Base-by-base conservation (phyloP, 139 green algal genomes). In the Monoraphidium neglectum region DNA sequence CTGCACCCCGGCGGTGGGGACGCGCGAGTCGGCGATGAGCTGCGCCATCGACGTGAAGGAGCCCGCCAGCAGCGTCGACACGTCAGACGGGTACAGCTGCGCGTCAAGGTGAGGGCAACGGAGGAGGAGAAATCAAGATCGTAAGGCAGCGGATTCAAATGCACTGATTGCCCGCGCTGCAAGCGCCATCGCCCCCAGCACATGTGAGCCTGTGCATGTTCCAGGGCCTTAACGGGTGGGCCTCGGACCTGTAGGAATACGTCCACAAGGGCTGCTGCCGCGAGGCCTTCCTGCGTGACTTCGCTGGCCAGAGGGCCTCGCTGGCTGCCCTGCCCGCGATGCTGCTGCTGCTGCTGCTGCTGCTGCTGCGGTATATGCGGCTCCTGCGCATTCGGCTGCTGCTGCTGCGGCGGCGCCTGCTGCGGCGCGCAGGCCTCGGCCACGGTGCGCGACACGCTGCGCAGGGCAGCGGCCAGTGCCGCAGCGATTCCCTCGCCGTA, bases 241-340 rank as follows among this genome's bases (percentile, higher is more conserved):
- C n/a, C n/a, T n/a, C 64, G 73, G 24, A 85, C 70, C 76, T 85
- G 83, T 63, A 89, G 68, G 76, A 89, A 81, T 2, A 89, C 84
- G 56, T 89, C 84, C 1, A 80, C 65, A 12, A 89, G 64, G 10
- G 78, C 81, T 38, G 77, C 76, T 30, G 84, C 76, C 8, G 84
- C 79, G 53, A 86, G 72, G 1, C 80, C 84, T 63, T 89, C 84
- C 30, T 82, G 77, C 0, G 84, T 81, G 21, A 72, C 77, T 56
- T 89, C 84, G 12, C 51, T 57, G 4, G 76, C 73, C 51, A 89
- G 72, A 0, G 80, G 35, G 51, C 60, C 57, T 21, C 46, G 28
- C 23, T 56, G 49, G n/a, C n/a, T 8, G n/a, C 57, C 57, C 53
- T 30, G 28, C 40, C 67, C 53, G 60, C 28, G 53, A 46, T 49